Percentiles rank a stretch among this genome's conserved stretches.
phyloP scores from a whole-genome alignment of 805 yeast species.

The Clavispora vitiphila region DNA sequence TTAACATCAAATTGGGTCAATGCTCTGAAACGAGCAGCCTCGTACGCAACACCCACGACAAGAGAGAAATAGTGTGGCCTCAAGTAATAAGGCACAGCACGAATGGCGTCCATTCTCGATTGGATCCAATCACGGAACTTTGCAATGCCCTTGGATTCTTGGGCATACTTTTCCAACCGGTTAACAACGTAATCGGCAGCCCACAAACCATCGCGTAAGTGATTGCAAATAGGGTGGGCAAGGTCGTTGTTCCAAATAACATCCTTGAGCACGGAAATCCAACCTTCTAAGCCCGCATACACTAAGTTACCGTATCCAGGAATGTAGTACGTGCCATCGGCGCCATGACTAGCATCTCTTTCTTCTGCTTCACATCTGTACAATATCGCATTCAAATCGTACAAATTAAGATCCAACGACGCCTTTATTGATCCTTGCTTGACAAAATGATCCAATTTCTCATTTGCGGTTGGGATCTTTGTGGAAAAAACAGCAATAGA shows the following conservation, averaged over 20 bases:
- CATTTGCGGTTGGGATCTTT: slow-evolving; percentile 59
- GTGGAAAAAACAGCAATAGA: slow-evolving; percentile 83
- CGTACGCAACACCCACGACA: slow-evolving; percentile 77
- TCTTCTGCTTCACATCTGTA: slow-evolving; percentile 86
- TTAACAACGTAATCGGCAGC: slow-evolving; percentile 71
- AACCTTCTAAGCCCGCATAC: slow-evolving; percentile 92
- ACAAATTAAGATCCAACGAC: slow-evolving; percentile 51
- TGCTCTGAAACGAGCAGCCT: slow-evolving; percentile 69
- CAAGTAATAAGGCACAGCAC: slow-evolving; percentile 68
- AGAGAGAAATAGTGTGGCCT: slow-evolving; percentile 85
- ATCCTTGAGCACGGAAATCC: slow-evolving; percentile 64
- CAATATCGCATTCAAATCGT: slow-evolving; percentile 69
- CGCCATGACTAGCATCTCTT: slow-evolving; percentile 69
- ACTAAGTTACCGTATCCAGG: slow-evolving; percentile 72
- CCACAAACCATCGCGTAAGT: slow-evolving; percentile 83
- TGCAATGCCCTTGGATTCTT: slow-evolving; percentile 41
- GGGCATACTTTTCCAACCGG: slow-evolving; percentile 54
- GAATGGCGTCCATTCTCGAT: slow-evolving; percentile 57
- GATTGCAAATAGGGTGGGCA: slow-evolving; percentile 78
- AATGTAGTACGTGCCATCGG: slow-evolving; percentile 65
- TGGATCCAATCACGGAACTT: slow-evolving; percentile 68
- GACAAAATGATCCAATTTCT: slow-evolving; percentile 58
- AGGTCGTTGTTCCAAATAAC: slow-evolving; percentile 68
- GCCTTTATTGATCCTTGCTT: slow-evolving; percentile 76
- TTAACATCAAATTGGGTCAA: slow-evolving; percentile 48